These are phyloP conservation scores for Pittosporum tobira DNA, from an alignment of 129 eudicot species.

Conservation along the genomic window DNA sequence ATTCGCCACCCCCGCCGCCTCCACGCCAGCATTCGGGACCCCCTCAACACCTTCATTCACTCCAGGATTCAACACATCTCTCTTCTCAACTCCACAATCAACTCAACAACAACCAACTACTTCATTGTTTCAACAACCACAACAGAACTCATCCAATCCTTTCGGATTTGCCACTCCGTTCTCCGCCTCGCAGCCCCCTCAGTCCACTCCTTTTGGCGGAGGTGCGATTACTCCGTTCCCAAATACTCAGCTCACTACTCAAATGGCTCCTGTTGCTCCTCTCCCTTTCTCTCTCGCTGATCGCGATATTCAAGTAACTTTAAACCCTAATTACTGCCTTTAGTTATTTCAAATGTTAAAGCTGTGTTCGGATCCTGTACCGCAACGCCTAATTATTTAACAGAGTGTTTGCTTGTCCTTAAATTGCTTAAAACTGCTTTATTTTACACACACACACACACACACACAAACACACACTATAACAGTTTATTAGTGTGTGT, in stretches of 20 bases:
- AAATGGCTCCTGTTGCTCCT: conserved; percentile 98
- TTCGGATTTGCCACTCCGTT: conserved; percentile 57
- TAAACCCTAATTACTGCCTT: background rate
- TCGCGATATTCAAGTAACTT: conserved; percentile 74
- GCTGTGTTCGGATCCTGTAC: background rate
- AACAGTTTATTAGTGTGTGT: too few species aligned
- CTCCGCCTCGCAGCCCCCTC: conserved; percentile 19
- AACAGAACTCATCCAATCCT: conserved; percentile 25
- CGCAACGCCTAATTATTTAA: conserved; percentile 16
- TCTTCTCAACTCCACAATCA: conserved; percentile 58
- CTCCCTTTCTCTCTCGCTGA: conserved; percentile 93
- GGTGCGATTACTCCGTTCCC: conserved; percentile 29
- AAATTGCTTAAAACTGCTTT: too few species aligned
- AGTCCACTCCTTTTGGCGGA: conserved; percentile 22
- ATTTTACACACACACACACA: too few species aligned
- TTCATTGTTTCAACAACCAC: conserved; percentile 57
- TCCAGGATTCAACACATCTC: conserved; percentile 38
- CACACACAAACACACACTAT: too few species aligned
- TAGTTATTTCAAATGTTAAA: too few species aligned
- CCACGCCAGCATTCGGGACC: conserved; percentile 63
- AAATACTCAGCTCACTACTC: conserved; percentile 74
- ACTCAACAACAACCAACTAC: conserved; percentile 45
- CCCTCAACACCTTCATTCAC: conserved; percentile 61
- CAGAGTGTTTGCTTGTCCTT: too few species aligned
- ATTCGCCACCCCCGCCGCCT: conserved; percentile 43